Percentiles rank a stretch among this genome's conserved stretches.
These are phyloP conservation scores for Trametes coccinea DNA, from an alignment of 768 basidiomycete species.

Conservation along the genomic window DNA sequence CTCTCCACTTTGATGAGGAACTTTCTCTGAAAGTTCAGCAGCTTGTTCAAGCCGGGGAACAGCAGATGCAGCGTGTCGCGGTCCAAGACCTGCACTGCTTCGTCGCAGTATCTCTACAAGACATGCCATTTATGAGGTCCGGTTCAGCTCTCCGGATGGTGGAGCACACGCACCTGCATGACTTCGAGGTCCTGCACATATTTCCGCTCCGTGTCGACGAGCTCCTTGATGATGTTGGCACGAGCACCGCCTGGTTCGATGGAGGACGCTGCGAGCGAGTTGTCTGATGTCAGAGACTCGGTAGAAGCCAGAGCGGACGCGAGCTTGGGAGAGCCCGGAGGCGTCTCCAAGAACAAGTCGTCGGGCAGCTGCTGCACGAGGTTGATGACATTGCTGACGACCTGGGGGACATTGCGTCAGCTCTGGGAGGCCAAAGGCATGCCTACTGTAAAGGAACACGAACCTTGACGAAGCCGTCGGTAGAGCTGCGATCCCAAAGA, in stretches of 20 bases:
- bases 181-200: slow-evolving; percentile 96
- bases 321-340: slow-evolving; percentile 50
- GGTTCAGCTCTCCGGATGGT: slow-evolving; percentile 5
- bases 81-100: slow-evolving; percentile 82
- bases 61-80: slow-evolving; percentile 95
- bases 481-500: slow-evolving; percentile 86
- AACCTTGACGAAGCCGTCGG: slow-evolving; percentile 94
- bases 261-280: slow-evolving; percentile 36
- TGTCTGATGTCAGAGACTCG: slow-evolving; percentile 55
- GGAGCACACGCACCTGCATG: slow-evolving; percentile 71
- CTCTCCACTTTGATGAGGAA: slow-evolving; percentile 90
- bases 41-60: slow-evolving; percentile 91
- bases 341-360: slow-evolving; percentile 64
- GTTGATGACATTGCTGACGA: slow-evolving; percentile 84
- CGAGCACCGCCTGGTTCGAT: slow-evolving; percentile 63
- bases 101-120: slow-evolving; percentile 82
- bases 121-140: slow-evolving; percentile 22
- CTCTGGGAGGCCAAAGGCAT: not conserved
- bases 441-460: slow-evolving; percentile 23
- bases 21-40: slow-evolving; percentile 94
- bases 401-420: slow-evolving; percentile 44
- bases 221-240: slow-evolving; percentile 75
- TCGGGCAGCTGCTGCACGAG: slow-evolving; percentile 76
- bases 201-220: slow-evolving; percentile 93
- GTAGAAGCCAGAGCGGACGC: slow-evolving; percentile 58